Evolutionary conservation across 2,329 filamentous ascomycete species (phyloP).

Genomic region (Sporothrix sp.): DNA sequence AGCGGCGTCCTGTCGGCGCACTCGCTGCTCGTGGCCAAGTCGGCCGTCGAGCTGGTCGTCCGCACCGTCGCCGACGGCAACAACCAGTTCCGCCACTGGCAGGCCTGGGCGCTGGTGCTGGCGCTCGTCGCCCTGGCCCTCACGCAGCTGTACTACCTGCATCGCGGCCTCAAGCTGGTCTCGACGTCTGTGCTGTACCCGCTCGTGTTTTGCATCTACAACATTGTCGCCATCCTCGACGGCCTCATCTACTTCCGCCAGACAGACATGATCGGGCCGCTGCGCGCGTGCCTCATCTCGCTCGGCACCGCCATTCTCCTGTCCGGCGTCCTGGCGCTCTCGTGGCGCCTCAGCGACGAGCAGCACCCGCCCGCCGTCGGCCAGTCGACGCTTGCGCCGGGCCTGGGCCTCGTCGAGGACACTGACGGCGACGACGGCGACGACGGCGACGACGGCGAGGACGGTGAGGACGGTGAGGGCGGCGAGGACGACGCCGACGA

Average conservation of each 20-base stretch:
- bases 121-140: conserved; percentile 73
- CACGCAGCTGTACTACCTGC: conserved; percentile 88
- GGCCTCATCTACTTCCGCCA: conserved; percentile 96
- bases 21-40: conserved; percentile 87
- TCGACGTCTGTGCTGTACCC: conserved; percentile 95
- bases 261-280: conserved; percentile 62
- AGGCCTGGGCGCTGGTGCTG: conserved; percentile 85
- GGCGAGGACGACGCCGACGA: conserved; percentile 33
- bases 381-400: conserved; percentile 66
- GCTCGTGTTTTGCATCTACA: conserved; percentile 97
- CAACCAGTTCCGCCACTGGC: conserved; percentile 93
- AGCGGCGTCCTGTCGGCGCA: conserved; percentile 92
- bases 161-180: conserved; percentile 85
- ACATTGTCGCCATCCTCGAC: conserved; percentile 96
- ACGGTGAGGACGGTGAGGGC: conserved; percentile 46
- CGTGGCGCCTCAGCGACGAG: conserved; percentile 82
- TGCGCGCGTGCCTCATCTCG: conserved; percentile 73
- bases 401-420: conserved; percentile 70
- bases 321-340: conserved; percentile 78
- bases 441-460: conserved; percentile 35
- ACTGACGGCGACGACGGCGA: conserved; percentile 48
- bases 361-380: conserved; percentile 51
- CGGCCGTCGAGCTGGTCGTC: conserved; percentile 87
- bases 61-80: conserved; percentile 71
- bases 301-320: conserved; percentile 80